A percentile compares a stretch with the other conserved stretches of the same genome.
These are phyloP conservation scores for Coleophoma crateriformis DNA, from an alignment of 2,329 filamentous ascomycete species.

Conservation along the genomic window DNA sequence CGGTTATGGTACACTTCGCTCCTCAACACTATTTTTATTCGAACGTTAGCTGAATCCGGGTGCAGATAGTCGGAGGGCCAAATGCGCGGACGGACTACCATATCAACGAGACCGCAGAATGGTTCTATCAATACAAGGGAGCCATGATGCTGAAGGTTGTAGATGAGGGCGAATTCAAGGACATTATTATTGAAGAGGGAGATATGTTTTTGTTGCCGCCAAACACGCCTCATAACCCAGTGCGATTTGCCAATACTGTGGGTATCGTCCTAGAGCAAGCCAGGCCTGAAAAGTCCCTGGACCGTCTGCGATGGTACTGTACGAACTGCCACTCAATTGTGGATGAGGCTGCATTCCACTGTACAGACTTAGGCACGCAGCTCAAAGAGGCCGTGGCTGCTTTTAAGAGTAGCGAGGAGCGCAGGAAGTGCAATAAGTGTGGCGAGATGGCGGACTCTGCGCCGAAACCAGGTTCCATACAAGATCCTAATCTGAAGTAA, in stretches of 20 bases:
- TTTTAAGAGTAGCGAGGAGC: constrained; percentile 65
- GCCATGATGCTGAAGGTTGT: constrained; percentile 92
- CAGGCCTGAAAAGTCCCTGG: constrained; percentile 62
- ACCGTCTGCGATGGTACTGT: constrained; percentile 92
- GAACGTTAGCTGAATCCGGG: neutral
- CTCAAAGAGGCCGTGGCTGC: constrained; percentile 85
- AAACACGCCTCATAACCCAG: constrained; percentile 96
- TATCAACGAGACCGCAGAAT: constrained; percentile 93
- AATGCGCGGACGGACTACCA: constrained; percentile 97
- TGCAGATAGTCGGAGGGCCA: constrained; percentile 81
- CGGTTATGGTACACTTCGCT: constrained; percentile 61
- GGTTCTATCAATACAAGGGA: constrained; percentile 96
- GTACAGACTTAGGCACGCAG: constrained; percentile 86
- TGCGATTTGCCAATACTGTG: constrained; percentile 90
- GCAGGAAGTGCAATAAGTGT: constrained; percentile 72
- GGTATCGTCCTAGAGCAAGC: constrained; percentile 88
- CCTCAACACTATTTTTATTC: neutral
- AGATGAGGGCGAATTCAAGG: constrained; percentile 66
- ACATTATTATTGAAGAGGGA: constrained; percentile 86
- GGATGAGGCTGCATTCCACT: constrained; percentile 82
- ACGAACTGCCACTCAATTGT: constrained; percentile 63
- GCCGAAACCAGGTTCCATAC: constrained; percentile 54
- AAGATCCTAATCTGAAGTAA: constrained; percentile 47
- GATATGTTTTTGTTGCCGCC: constrained; percentile 89
- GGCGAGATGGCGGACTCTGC: constrained; percentile 69